phyloP scores from a whole-genome alignment of 805 yeast species.

The Wickerhamiella parazyma region DNA sequence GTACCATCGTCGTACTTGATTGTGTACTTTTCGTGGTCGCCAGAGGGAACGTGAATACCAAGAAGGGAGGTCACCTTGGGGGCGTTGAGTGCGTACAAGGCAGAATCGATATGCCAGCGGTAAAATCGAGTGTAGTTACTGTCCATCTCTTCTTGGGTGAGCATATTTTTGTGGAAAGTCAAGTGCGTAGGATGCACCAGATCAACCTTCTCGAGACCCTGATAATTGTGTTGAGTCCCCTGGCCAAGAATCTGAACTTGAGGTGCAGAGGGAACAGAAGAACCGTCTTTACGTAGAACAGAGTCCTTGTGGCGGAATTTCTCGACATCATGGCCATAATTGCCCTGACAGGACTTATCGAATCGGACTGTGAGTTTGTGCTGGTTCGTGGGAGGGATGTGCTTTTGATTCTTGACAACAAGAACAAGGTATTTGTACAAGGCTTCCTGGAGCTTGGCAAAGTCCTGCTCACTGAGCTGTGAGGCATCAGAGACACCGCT shows the following conservation, averaged over 20 bases:
- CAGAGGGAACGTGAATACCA: slow-evolving; percentile 69
- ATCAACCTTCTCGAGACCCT: slow-evolving; percentile 41
- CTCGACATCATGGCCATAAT: slow-evolving; percentile 69
- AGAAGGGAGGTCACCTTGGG: slow-evolving; percentile 75
- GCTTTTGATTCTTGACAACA: slow-evolving; percentile 59
- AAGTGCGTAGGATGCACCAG: slow-evolving; percentile 78
- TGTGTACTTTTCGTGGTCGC: slow-evolving; percentile 34
- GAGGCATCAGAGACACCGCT: slow-evolving; percentile 62
- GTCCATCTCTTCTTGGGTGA: slow-evolving; percentile 49
- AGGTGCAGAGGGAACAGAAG: slow-evolving; percentile 66
- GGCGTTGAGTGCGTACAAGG: slow-evolving; percentile 72
- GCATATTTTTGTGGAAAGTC: slow-evolving; percentile 57
- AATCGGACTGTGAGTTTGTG: slow-evolving; percentile 61
- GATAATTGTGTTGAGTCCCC: slow-evolving; percentile 44
- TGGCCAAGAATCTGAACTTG: slow-evolving; percentile 87
- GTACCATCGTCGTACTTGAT: slow-evolving; percentile 61
- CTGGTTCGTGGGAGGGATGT: slow-evolving; percentile 60
- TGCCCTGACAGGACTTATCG: slow-evolving; percentile 57
- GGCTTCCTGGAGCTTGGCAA: slow-evolving; percentile 46
- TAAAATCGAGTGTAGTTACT: slow-evolving; percentile 63
- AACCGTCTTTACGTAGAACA: slow-evolving; percentile 68
- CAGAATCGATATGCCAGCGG: slow-evolving; percentile 92
- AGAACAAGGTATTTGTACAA: slow-evolving; percentile 57
- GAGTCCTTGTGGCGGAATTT: slow-evolving; percentile 53
- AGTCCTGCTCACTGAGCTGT: slow-evolving; percentile 49